Evolutionary conservation across 23 red algal genomes (phyloP).

Genomic region (Gracilaria vermiculophylla): DNA sequence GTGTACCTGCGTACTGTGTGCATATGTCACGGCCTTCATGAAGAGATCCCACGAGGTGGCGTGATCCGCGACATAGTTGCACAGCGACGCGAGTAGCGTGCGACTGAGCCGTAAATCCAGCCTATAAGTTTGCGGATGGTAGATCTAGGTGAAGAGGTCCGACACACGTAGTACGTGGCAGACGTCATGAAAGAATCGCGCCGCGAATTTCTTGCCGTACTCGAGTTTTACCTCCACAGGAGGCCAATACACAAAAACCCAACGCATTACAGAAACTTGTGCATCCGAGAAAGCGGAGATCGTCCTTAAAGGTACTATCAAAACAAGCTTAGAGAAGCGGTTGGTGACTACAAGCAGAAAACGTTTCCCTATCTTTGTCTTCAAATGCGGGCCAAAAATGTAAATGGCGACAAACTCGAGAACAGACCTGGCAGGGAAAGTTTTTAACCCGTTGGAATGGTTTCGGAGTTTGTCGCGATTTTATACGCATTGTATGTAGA

Average conservation of each 20-base stretch:
- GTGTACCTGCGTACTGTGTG: slow-evolving; percentile 30
- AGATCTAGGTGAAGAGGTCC: not conserved
- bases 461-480: too few species aligned
- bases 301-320: too few species aligned
- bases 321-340: too few species aligned
- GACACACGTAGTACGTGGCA: not conserved
- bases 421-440: not conserved
- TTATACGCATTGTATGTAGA: too few species aligned
- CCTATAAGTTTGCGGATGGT: slow-evolving; percentile 32
- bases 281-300: too few species aligned
- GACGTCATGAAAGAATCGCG: too few species aligned
- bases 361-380: not conserved
- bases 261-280: too few species aligned
- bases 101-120: not conserved
- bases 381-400: not conserved
- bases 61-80: not conserved
- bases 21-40: not conserved
- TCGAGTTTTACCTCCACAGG: too few species aligned
- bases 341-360: too few species aligned
- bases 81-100: not conserved
- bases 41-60: not conserved
- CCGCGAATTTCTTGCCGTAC: too few species aligned
- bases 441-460: too few species aligned
- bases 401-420: not conserved
- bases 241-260: too few species aligned